Evolutionary conservation across 2,329 filamentous ascomycete species (phyloP).

Genomic region (Penicillium janthinellum): DNA sequence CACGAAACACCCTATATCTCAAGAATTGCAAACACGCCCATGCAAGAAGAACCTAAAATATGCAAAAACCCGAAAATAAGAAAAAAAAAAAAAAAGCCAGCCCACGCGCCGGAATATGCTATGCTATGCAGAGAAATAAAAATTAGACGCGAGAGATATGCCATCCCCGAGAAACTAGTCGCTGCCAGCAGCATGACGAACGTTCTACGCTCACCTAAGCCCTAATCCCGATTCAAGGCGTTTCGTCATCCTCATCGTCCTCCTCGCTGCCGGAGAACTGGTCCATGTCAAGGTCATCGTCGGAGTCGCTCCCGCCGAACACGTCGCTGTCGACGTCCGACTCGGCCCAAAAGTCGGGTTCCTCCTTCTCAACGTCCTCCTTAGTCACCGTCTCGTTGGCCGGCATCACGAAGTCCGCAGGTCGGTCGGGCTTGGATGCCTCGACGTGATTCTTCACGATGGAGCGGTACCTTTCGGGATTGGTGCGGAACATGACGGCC

Average conservation of each 20-base stretch:
- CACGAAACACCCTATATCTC: not conserved
- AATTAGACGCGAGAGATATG: not conserved
- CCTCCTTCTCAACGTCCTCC: conserved; percentile 68
- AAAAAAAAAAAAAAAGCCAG: conserved; percentile 1
- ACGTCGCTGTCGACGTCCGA: conserved; percentile 72
- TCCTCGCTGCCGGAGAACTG: conserved; percentile 52
- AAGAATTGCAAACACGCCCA: not conserved
- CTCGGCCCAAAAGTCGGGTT: conserved; percentile 75
- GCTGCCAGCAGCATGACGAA: not conserved
- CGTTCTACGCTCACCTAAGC: not conserved
- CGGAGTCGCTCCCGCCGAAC: conserved; percentile 71
- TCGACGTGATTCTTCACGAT: conserved; percentile 71
- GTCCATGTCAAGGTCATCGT: conserved; percentile 49
- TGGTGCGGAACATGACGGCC: conserved; percentile 78
- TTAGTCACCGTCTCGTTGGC: conserved; percentile 61
- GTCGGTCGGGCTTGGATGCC: conserved; percentile 76
- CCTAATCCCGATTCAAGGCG: conserved; percentile 1
- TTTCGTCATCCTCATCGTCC: conserved; percentile 53
- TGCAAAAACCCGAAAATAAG: not conserved
- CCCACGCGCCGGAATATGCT: conserved; percentile 3
- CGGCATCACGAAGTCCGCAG: conserved; percentile 78
- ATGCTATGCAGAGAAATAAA: conserved; percentile 1
- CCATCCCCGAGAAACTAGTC: not conserved
- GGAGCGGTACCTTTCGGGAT: conserved; percentile 68
- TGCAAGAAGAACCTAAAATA: not conserved